Percentiles rank a stretch among this genome's conserved stretches.
These are phyloP conservation scores for Streptanthus diversifolius DNA, from an alignment of 345 rosid species.

Conservation along the genomic window DNA sequence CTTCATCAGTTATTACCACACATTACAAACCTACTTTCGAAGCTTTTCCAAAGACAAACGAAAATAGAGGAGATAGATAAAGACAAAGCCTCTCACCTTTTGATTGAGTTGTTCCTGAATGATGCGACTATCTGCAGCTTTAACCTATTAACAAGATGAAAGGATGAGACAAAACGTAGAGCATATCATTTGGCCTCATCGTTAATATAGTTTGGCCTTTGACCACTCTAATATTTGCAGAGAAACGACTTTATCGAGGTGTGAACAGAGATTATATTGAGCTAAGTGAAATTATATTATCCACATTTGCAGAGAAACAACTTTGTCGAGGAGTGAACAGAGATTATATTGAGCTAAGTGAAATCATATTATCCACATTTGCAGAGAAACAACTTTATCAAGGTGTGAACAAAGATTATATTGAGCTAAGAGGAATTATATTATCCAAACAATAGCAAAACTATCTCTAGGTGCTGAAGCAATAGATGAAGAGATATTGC, in stretches of 20 bases:
- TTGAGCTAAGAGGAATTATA: background rate
- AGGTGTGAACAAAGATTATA: background rate
- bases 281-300: background rate
- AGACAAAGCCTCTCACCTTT: conserved; percentile 46
- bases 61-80: background rate
- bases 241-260: background rate
- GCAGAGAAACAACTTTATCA: background rate
- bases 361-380: background rate
- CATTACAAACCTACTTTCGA: background rate
- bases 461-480: conserved; percentile 3
- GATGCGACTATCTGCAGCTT: conserved; percentile 85
- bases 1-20: conserved; percentile 17
- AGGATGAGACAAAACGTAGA: background rate
- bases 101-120: conserved; percentile 83
- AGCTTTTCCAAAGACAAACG: background rate
- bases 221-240: background rate
- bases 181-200: background rate
- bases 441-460: background rate
- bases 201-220: background rate
- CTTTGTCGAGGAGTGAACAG: background rate
- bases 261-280: background rate
- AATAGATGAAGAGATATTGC: conserved; percentile 9
- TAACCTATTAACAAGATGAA: conserved; percentile 55
- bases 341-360: background rate
- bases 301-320: background rate